Base-by-base conservation (phyloP, 2,329 filamentous ascomycete genomes). In the Beauveria varroae region DNA sequence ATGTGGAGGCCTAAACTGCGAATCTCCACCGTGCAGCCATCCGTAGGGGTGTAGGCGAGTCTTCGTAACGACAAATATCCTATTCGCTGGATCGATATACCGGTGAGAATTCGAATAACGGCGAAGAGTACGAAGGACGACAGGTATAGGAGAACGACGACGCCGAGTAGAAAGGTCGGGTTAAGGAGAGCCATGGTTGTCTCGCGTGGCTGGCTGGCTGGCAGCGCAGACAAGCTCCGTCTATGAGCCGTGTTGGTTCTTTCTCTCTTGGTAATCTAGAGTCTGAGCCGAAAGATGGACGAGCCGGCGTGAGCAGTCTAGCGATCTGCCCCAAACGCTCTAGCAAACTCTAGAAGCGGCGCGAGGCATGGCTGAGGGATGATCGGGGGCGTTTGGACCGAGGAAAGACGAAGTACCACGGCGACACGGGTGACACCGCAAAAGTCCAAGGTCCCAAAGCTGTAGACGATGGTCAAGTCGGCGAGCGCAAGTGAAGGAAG, bases 41-140 rank as follows among this genome's bases (percentile, higher is more conserved):
- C 91, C 74, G 84, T 87, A 30, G 91, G 91, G 16, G 90, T 91
- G 74, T 96, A 98, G 62, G 92, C 89, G 64, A 99, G 88, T 67
- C 93, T 89, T 65, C 93, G 88, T 67, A 99, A 81, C 41, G 95
- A 96, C 67, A 96, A 87, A 73, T 96, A 96, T 65, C 95, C 95
- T 67, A 99, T 85, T 67, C 95, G 87, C 76, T 99, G 96, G 66
- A 99, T 96, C 6, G 95, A 99, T 62, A 99, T 81, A 64, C 95
- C 95, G 41, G 93, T 98, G 64, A 93, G 81, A 68, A 98, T 93
- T 67, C 95, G 91, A 65, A 99, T 78, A 68, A 98, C 84, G 69
- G 95, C 95, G 74, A 99, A 96, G 63, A 97, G 75, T 63, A 99
- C 87, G 72, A 99, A 99, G 64, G 93, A 92, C 64, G 86, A 89